These are phyloP conservation scores for Conringia planisiliqua DNA, from an alignment of 345 rosid genomes.

Conservation along the genomic window DNA sequence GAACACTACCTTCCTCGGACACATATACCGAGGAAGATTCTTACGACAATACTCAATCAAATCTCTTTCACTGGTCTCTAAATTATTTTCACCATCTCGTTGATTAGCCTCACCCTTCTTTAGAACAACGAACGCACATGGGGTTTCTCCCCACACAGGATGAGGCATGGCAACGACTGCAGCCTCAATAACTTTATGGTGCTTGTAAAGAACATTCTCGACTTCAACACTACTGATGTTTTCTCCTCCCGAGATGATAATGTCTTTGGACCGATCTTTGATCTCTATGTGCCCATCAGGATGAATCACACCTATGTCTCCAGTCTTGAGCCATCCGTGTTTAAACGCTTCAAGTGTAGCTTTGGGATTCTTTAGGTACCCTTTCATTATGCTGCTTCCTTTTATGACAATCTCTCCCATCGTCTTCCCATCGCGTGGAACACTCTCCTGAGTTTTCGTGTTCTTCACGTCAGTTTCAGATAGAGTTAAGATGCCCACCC, in stretches of 20 bases:
- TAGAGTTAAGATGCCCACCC: neutral
- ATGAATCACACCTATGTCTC: neutral
- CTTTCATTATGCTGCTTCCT: neutral
- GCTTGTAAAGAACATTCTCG: neutral
- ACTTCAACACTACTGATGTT: neutral
- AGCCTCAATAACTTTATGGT: neutral
- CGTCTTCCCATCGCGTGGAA: neutral
- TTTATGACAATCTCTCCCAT: neutral
- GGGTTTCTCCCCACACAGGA: neutral
- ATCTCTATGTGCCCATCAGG: constrained; percentile 39
- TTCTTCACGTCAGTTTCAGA: neutral
- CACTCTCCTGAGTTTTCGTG: neutral
- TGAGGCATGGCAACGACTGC: neutral
- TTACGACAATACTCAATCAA: neutral
- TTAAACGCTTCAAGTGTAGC: neutral
- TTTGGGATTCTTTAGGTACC: neutral
- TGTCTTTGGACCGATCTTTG: neutral
- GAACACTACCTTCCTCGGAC: neutral
- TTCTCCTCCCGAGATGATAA: neutral
- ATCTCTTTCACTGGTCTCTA: neutral
- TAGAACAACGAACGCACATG: neutral
- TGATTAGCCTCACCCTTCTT: neutral
- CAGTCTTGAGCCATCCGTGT: neutral
- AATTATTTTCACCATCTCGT: neutral
- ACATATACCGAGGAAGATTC: neutral